Evolutionary conservation across 306 rosid genomes (phyloP), one percentile per base, ranked within the genome.

Genomic region (Arachis hypogaea): DNA sequence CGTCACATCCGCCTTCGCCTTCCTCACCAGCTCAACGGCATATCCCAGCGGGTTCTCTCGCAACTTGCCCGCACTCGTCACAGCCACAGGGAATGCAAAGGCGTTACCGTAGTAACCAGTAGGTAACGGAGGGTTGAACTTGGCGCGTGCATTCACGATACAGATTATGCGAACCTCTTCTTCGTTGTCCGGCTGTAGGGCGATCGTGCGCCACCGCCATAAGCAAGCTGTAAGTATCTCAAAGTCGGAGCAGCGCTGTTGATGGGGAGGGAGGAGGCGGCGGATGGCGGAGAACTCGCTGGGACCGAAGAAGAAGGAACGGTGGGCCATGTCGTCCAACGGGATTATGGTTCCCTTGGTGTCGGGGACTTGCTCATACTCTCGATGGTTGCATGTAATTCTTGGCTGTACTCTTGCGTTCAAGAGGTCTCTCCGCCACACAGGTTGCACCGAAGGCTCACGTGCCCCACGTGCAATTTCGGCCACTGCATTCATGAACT

Each of bases 201-300:
- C 84, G 4, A 52, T 22, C 5, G 87, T 86, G 43, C 92, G 86
- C 63, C 92, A 88, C 6, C 90, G 83, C 92, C 92, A 88, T 0
- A 88, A 88, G 22, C 73, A 72, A 0, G 92, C 92, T 0, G 84
- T 83, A 43, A 88, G 73, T 6, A 77, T 62, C 11, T 88, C 92
- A 0, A 85, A 88, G n/a, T 81, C 74, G 14, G 91, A 77, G 69
- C 84, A 81, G 5, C 63, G 46, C 0, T 54, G 65, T 1, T 76
- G 41, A 18, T 78, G 77, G 0, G 41, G 68, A 0, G 90, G 92
- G 6, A 79, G 55, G 8, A 60, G 63, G 11, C 81, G 12, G 2
- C 92, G 88, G 11, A 88, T 77, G 30, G 88, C 77, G 1, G 82
- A 29, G 3, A 85, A 16, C 45, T 88, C 90, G 0, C 59, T 40